Conservation (phyloP, 306 rosid species). For the Quercus aquifolioides region DNA sequence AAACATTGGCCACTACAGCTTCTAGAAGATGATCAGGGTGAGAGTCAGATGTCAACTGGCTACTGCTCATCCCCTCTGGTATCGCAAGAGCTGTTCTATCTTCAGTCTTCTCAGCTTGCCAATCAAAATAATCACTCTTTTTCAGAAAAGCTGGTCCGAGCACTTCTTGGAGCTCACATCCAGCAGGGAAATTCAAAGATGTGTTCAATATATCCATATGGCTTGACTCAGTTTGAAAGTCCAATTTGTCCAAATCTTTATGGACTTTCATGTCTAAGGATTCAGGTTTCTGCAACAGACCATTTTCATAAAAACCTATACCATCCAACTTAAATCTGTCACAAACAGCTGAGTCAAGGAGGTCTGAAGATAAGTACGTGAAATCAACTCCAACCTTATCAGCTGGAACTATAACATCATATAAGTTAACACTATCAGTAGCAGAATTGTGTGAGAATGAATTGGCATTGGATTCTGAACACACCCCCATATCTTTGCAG, state of each 20-base stretch:
- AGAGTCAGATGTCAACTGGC: conserved; percentile 68
- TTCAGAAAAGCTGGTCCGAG: conserved; percentile 80
- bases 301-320: conserved; percentile 32
- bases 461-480: conserved; percentile 24
- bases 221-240: conserved; percentile 32
- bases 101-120: conserved; percentile 36
- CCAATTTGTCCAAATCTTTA: conserved; percentile 28
- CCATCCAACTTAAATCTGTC: conserved; percentile 33
- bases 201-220: conserved; percentile 35
- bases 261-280: conserved; percentile 43
- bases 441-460: conserved; percentile 26
- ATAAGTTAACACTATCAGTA: conserved; percentile 17
- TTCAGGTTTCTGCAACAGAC: conserved; percentile 27
- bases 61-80: conserved; percentile 47
- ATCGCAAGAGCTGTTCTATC: conserved; percentile 43
- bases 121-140: conserved; percentile 47
- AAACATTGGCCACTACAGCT: conserved; percentile 75
- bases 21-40: conserved; percentile 80
- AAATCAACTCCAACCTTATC: conserved; percentile 43
- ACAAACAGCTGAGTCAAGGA: conserved; percentile 40
- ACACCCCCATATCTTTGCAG: conserved; percentile 42
- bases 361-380: conserved; percentile 44
- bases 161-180: conserved; percentile 91
- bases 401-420: conserved; percentile 28
- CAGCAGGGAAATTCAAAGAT: conserved; percentile 82